These are phyloP conservation scores for Heracleum sosnowskyi DNA, from an alignment of 129 eudicot species.

Conservation along the genomic window DNA sequence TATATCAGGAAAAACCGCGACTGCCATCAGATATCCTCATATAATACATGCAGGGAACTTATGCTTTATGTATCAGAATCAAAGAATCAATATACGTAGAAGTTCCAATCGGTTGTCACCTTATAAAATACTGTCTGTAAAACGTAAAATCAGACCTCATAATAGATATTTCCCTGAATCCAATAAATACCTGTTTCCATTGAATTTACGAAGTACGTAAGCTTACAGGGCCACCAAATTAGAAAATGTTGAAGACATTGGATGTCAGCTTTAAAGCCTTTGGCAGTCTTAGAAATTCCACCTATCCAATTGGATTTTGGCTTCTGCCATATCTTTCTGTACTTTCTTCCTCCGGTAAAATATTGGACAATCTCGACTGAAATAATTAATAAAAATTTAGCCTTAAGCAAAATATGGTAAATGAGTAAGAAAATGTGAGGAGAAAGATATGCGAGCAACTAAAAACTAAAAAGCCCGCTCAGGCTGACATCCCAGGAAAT, in stretches of 20 bases:
- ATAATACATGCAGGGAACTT: no score
- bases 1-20: no score
- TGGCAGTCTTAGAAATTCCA: constrained; percentile 50
- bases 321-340: constrained; percentile 98
- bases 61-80: no score
- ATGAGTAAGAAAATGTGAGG: background rate
- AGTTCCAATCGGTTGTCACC: background rate
- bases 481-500: background rate
- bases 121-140: background rate
- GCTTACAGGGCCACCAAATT: background rate
- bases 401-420: background rate
- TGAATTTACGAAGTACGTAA: background rate
- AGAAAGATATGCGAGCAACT: background rate
- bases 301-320: constrained; percentile 82
- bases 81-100: no score
- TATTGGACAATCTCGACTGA: constrained; percentile 96
- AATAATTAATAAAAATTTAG: background rate
- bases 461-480: background rate
- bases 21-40: no score
- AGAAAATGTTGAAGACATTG: background rate
- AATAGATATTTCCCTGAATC: no score
- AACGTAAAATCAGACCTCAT: background rate
- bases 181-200: background rate
- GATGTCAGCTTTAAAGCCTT: background rate
- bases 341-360: constrained; percentile 97